Base-by-base conservation (phyloP, 768 basidiomycete species). In the Dioszegia aurantiaca region DNA sequence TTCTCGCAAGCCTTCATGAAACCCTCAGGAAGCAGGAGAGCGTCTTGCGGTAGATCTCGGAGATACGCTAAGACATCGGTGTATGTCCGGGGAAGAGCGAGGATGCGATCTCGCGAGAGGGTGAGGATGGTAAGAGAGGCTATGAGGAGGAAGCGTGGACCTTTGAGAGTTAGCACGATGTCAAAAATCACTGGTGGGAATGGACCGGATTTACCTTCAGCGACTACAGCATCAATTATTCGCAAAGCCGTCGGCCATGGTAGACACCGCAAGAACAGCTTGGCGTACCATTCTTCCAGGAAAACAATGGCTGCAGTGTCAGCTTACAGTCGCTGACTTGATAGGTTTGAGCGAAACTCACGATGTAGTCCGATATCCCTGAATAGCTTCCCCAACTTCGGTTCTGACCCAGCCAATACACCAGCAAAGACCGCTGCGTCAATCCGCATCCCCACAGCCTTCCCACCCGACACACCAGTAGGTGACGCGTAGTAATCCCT, bases 201-300 rank as follows among this genome's bases (percentile, higher is more conserved):
- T 21, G n/a, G 19, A 39, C 10, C 5, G 40, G 17, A 54, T 64
- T 62, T 37, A 70, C 71, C 71, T 48, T 73, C 71, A 2, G 66
- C 61, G 12, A 73, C 67, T 8, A 73, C 64, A 17, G 64, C 68
- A 53, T 73, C 71, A 16, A 70, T 64, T 2, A 70, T 63, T 24
- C 71, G 54, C 30, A 73, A 40, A 14, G 67, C 61, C 0, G 71
- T 73, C 6, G 71, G 71, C 71, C 71, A 73, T 28, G 71, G 71
- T 14, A 73, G 55, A 59, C 60, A 62, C n/a, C 71, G 55, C n/a
- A 70, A 58, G 49, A 70, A 73, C 30, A 73, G 52, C 51, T 64
- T 63, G 39, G 55, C 61, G 36, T 63, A 70, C 71, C 71, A 73
- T 46, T 58, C 62, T 40, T 66, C 64, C 16, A 73, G 33, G 47